These are phyloP conservation scores for Colletotrichum cereale DNA, from an alignment of 2,329 filamentous ascomycete genomes.

Conservation along the genomic window DNA sequence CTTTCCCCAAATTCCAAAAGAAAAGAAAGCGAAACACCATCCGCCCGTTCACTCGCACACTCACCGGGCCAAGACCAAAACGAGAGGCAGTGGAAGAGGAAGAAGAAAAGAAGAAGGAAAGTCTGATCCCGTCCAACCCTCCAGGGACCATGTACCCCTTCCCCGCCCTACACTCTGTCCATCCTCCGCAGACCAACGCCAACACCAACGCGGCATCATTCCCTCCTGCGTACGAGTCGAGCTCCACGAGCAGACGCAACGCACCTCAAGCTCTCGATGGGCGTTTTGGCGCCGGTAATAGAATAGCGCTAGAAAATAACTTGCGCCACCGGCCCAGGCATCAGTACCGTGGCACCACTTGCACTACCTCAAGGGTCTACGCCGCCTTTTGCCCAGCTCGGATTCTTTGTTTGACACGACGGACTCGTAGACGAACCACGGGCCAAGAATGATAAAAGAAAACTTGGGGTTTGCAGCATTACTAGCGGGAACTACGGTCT, in stretches of 20 bases:
- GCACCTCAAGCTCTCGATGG: background rate
- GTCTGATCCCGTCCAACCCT: background rate
- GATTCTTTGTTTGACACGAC: slow-evolving; percentile 36
- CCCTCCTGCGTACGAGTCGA: background rate
- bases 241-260: background rate
- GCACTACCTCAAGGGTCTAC: background rate
- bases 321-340: slow-evolving; percentile 9
- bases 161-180: background rate
- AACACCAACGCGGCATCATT: background rate
- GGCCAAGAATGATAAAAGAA: slow-evolving; percentile 19
- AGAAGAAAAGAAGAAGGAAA: background rate
- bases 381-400: background rate
- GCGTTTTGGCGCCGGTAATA: slow-evolving; percentile 1
- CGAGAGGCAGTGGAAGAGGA: background rate
- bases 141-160: no score
- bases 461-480: slow-evolving; percentile 22
- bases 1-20: background rate
- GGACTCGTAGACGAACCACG: slow-evolving; percentile 22
- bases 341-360: background rate
- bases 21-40: background rate
- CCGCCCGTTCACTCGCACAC: background rate
- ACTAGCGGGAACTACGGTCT: slow-evolving; percentile 23
- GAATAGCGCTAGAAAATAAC: slow-evolving; percentile 30
- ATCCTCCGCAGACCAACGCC: background rate
- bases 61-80: background rate